Percentiles rank a stretch among this genome's conserved stretches.
These are phyloP conservation scores for Cercospora zeina DNA, from an alignment of 2,329 filamentous ascomycete species.

Conservation along the genomic window DNA sequence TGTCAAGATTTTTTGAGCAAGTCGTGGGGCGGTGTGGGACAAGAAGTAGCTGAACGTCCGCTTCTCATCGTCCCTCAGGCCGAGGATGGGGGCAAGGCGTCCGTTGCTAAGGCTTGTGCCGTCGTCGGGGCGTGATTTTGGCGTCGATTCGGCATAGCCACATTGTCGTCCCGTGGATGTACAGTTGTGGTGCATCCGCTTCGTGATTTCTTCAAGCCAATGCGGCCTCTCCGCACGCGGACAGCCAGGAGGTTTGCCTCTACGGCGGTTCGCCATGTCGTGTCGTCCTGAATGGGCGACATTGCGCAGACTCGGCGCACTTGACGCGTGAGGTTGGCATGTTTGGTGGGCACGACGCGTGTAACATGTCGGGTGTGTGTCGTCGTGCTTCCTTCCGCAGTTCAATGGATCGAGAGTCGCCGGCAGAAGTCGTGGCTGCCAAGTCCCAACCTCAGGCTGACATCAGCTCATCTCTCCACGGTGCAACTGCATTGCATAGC, in stretches of 20 bases:
- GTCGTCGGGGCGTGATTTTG: not conserved
- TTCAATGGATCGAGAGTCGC: not conserved
- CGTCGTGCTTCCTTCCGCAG: not conserved
- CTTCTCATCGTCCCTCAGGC: conserved; percentile 17
- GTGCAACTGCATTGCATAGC: no score
- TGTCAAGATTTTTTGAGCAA: conserved; percentile 26
- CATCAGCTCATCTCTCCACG: no score
- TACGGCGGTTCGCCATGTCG: conserved; percentile 23
- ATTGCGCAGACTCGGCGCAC: not conserved
- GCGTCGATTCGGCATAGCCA: conserved; percentile 49
- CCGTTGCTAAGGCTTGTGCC: not conserved
- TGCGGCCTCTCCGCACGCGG: conserved; percentile 24
- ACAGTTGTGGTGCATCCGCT: conserved; percentile 45
- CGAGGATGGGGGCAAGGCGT: conserved; percentile 16
- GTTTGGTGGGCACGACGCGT: not conserved
- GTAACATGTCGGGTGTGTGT: not conserved
- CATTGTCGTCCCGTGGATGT: conserved; percentile 56
- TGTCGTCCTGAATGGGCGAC: conserved; percentile 5
- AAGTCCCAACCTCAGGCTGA: no score
- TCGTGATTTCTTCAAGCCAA: conserved; percentile 28
- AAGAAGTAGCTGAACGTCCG: conserved; percentile 31
- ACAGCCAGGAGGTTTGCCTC: conserved; percentile 25
- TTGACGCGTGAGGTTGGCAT: not conserved
- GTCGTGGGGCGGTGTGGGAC: conserved; percentile 27
- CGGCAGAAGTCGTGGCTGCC: not conserved